A percentile compares a stretch with the other conserved stretches of the same genome.
These are phyloP conservation scores for Wickerhamomyces queroliae DNA, from an alignment of 805 yeast species.

Conservation along the genomic window DNA sequence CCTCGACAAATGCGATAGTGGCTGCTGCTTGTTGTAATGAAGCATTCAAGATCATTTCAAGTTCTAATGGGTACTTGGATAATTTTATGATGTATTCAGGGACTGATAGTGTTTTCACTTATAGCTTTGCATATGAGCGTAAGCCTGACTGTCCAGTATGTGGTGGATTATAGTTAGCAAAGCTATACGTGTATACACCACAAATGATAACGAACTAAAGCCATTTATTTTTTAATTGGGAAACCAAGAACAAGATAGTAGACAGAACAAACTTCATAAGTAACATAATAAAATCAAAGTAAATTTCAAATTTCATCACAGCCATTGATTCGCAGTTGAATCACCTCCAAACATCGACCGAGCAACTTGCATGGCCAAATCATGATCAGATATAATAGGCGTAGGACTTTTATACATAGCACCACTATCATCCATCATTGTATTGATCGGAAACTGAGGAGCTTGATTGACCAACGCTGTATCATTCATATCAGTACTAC, in stretches of 20 bases:
- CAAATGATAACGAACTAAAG: too few relatives aligned
- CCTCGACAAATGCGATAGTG: constrained; percentile 87
- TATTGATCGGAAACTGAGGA: background rate
- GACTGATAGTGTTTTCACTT: constrained; percentile 68
- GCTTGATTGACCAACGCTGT: background rate
- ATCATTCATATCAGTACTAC: background rate
- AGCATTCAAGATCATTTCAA: constrained; percentile 72
- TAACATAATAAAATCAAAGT: background rate
- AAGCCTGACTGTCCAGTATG: constrained; percentile 72
- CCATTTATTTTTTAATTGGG: too few relatives aligned
- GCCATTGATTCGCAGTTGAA: constrained; percentile 1
- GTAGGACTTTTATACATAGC: background rate
- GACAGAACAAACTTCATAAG: background rate
- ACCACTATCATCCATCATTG: background rate
- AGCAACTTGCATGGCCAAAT: constrained; percentile 21
- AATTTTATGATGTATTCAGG: constrained; percentile 90
- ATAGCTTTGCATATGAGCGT: constrained; percentile 59
- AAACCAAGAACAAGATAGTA: background rate
- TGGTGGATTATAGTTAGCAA: constrained; percentile 44
- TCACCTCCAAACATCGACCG: constrained; percentile 21
- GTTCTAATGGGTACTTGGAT: constrained; percentile 56
- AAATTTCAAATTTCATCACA: background rate
- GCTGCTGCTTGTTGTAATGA: constrained; percentile 89
- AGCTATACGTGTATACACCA: too few relatives aligned
- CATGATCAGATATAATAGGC: constrained; percentile 10